Conservation (phyloP, 257 asterid species). For the Eustoma russellianum region DNA sequence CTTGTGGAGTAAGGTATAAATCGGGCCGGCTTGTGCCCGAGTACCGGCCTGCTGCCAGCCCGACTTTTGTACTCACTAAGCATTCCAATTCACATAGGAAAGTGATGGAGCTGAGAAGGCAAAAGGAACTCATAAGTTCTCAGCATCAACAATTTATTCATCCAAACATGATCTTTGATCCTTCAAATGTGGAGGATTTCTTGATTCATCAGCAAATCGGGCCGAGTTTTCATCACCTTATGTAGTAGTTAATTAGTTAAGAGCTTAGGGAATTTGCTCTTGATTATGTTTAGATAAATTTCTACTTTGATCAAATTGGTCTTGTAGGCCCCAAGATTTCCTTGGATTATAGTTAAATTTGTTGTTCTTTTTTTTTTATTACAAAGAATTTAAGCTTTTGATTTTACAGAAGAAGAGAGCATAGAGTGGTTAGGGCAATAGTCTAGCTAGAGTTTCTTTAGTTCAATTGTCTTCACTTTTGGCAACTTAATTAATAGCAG, state of each 20-base stretch:
- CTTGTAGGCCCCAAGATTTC: neutral
- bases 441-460: no score
- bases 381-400: no score
- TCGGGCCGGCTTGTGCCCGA: constrained; percentile 87
- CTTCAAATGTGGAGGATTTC: constrained; percentile 52
- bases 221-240: constrained; percentile 64
- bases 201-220: constrained; percentile 73
- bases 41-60: constrained; percentile 86
- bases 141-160: constrained; percentile 25
- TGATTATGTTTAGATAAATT: neutral
- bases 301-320: constrained; percentile 8
- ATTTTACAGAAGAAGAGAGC: no score
- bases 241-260: constrained; percentile 16
- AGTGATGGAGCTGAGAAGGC: constrained; percentile 74
- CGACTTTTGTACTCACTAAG: constrained; percentile 62
- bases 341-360: no score
- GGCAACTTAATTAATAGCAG: no score
- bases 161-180: constrained; percentile 58
- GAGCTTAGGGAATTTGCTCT: neutral
- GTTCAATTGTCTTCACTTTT: no score
- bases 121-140: constrained; percentile 46
- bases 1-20: constrained; percentile 82
- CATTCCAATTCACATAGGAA: constrained; percentile 85
- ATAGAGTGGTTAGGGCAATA: no score
- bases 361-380: no score